Conservation (phyloP, 179 eudicot genomes). For the Beta lomatogona region DNA sequence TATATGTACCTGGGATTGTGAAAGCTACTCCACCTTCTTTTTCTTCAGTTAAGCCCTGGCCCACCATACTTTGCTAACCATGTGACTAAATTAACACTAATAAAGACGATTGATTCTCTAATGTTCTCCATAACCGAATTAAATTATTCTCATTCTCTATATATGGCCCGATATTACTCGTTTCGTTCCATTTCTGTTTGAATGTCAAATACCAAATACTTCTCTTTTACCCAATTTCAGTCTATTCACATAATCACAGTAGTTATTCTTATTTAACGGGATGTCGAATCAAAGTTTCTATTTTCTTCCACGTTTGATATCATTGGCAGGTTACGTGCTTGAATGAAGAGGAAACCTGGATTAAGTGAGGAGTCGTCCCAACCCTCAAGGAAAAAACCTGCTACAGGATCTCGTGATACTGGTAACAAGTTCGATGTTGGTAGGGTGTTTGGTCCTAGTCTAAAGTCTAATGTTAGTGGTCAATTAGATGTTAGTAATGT, state of each 20-base stretch:
- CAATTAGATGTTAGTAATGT: too few species aligned
- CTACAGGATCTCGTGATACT: too few species aligned
- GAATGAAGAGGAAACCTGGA: too few species aligned
- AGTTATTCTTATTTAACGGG: background rate
- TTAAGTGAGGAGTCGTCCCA: too few species aligned
- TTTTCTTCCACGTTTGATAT: too few species aligned
- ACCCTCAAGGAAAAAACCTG: too few species aligned
- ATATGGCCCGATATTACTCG: background rate
- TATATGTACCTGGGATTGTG: slow-evolving; percentile 1
- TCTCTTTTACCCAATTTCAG: background rate
- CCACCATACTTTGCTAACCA: slow-evolving; percentile 2
- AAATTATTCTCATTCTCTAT: background rate
- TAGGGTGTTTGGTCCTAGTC: too few species aligned
- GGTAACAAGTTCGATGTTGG: too few species aligned
- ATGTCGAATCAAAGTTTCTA: too few species aligned
- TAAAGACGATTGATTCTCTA: background rate
- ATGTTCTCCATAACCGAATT: background rate
- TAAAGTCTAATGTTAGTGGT: too few species aligned
- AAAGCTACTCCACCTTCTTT: background rate
- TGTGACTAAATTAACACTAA: background rate
- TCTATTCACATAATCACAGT: background rate
- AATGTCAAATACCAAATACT: background rate
- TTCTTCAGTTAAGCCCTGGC: background rate
- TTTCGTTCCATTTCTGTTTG: background rate
- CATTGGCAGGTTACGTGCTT: too few species aligned